Evolutionary conservation across 495 filamentous ascomycete species (phyloP).

Genomic region (Penicillium argentinense): DNA sequence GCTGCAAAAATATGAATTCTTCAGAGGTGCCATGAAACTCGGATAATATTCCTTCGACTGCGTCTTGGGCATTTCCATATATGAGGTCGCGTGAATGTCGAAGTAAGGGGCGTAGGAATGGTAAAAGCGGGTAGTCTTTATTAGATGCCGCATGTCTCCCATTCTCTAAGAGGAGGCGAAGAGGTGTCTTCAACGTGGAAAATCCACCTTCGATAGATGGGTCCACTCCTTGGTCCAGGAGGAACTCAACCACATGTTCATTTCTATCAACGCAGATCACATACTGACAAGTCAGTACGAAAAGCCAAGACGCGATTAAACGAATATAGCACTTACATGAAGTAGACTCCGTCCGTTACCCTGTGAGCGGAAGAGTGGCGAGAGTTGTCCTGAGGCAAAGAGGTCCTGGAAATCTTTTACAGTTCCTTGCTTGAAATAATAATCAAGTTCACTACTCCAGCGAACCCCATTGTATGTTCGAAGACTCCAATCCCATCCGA

Average conservation of each 20-base stretch:
- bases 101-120: conserved; percentile 1
- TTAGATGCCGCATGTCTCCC: not conserved
- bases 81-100: not conserved
- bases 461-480: conserved; percentile 1
- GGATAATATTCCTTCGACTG: not conserved
- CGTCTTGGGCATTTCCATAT: not conserved
- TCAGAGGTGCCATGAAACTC: conserved; percentile 2
- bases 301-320: no score
- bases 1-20: conserved; percentile 8
- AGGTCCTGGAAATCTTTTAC: not conserved
- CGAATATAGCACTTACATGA: conserved; percentile 1
- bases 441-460: not conserved
- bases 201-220: not conserved
- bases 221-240: conserved; percentile 3
- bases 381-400: not conserved
- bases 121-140: not conserved
- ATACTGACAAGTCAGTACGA: not conserved
- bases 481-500: conserved; percentile 4
- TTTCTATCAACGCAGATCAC: not conserved
- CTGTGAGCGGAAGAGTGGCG: not conserved
- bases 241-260: not conserved
- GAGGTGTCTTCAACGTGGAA: not conserved
- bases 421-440: not conserved
- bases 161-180: not conserved
- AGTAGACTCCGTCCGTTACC: not conserved